Base-by-base conservation (phyloP, 1,284 basidiomycete genomes). In the Trametes sp. region DNA sequence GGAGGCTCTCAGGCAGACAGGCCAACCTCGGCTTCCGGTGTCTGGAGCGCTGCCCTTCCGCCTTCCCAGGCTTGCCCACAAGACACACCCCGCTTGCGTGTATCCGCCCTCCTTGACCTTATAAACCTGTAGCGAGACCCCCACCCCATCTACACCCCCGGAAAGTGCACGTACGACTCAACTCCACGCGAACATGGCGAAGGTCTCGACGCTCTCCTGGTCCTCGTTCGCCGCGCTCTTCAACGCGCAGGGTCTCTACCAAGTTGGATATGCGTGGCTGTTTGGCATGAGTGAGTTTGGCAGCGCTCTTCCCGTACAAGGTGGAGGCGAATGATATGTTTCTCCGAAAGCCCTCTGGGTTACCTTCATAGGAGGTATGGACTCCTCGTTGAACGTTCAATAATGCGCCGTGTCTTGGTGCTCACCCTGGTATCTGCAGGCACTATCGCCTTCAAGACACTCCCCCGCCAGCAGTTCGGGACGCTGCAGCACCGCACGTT, bases 391-490 rank as follows among this genome's bases (percentile, higher is more conserved):
- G 38, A 21, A n/a, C 14, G 49, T 36, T 31, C n/a, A n/a, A n/a
- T n/a, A n/a, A n/a, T n/a, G n/a, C n/a, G 16, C 41, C 10, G 13
- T 24, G 31, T 14, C 44, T 23, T n/a, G 26, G 19, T 57, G 5
- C 28, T 24, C 16, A 51, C 16, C 26, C 26, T n/a, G n/a, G n/a
- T 21, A 45, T 24, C 23, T 35, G 29, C 57, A 87, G 86, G 87
- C 21, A 70, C 87, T 2, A 89, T 90, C 68, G 85, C 87, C 0
- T 84, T 79, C 70, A 85, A 77, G 72, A 70, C 83, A 19, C 77
- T 89, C 51, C 84, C 87, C 88, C 83, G 87, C 54, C 86, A 90
- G 57, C 87, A 90, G 63, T 95, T 95, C 68, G 86, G 89, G n/a
- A 78, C 82, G 45, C 82, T 95, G 38, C 92, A 95, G 74, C 86